Percentiles rank a stretch among this genome's conserved stretches.
Conservation (phyloP, 192 early-diverging fungal species). For the Coemansia sp. region DNA sequence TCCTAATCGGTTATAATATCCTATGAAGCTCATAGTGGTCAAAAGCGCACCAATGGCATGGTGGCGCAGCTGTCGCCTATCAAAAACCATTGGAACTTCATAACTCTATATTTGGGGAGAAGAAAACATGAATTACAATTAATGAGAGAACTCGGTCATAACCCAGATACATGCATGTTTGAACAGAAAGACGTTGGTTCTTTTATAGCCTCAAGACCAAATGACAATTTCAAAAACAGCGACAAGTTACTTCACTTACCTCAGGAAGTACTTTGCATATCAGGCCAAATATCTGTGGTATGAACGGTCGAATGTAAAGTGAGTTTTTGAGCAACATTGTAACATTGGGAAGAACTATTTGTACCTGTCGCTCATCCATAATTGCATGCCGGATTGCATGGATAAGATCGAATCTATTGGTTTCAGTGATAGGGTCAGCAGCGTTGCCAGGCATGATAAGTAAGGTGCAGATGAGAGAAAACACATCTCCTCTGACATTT, state of each 20-base stretch:
- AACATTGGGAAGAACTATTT: slow-evolving; percentile 28
- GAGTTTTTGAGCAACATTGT: slow-evolving; percentile 33
- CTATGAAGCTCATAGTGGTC: slow-evolving; percentile 24
- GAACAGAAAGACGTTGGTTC: too few species aligned
- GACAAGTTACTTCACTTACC: slow-evolving; percentile 19
- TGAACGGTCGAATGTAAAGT: slow-evolving; percentile 34
- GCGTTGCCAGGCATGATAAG: slow-evolving; percentile 18
- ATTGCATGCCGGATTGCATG: slow-evolving; percentile 24
- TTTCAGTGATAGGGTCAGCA: slow-evolving; percentile 18
- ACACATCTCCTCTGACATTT: slow-evolving; percentile 13
- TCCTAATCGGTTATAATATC: slow-evolving; percentile 40
- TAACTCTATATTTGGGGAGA: neutral
- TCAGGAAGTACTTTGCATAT: slow-evolving; percentile 35
- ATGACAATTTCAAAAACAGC: neutral
- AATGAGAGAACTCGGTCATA: neutral
- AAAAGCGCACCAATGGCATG: slow-evolving; percentile 32
- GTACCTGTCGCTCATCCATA: slow-evolving; percentile 13
- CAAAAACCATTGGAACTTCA: slow-evolving; percentile 8
- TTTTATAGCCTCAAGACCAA: too few species aligned
- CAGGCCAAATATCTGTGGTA: slow-evolving; percentile 30
- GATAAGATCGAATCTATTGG: slow-evolving; percentile 25
- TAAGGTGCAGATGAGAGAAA: slow-evolving; percentile 17
- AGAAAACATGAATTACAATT: neutral
- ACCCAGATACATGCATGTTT: too few species aligned
- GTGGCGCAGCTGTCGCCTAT: slow-evolving; percentile 16